Evolutionary conservation across 345 rosid genomes (phyloP).

Genomic region (Citropsis articulata): DNA sequence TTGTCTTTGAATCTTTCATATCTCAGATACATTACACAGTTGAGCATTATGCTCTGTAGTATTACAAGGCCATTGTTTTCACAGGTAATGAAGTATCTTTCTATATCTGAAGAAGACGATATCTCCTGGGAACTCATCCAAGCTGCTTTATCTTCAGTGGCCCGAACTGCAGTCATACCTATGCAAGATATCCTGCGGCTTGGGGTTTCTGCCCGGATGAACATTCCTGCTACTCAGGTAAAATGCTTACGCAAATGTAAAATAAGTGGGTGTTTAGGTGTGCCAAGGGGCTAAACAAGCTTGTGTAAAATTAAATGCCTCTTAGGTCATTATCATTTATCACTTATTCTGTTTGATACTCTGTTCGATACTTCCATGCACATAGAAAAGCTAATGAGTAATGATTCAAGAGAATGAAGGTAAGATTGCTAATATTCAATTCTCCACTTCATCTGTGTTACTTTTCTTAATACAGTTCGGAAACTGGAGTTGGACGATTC

Average conservation of each 20-base stretch:
- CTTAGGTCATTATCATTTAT: neutral
- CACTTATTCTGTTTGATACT: neutral
- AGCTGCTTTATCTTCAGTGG: slow-evolving; percentile 66
- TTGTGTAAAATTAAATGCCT: neutral
- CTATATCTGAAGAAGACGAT: slow-evolving; percentile 48
- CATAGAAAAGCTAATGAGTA: neutral
- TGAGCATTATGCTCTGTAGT: neutral
- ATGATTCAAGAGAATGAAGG: neutral
- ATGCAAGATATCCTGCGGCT: slow-evolving; percentile 91
- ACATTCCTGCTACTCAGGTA: slow-evolving; percentile 88
- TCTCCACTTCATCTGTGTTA: neutral
- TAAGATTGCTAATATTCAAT: neutral
- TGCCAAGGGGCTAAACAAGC: neutral
- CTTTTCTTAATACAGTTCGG: slow-evolving; percentile 46
- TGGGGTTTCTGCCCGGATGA: slow-evolving; percentile 84
- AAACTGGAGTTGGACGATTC: slow-evolving; percentile 95
- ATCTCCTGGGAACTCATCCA: slow-evolving; percentile 66
- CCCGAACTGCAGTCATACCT: slow-evolving; percentile 73
- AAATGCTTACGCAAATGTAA: neutral
- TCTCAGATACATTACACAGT: neutral
- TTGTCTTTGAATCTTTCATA: neutral
- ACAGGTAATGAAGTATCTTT: slow-evolving; percentile 69
- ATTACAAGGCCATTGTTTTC: neutral
- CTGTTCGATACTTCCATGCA: too few species aligned
- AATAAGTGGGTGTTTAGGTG: neutral